Percentiles rank a stretch among this genome's conserved stretches.
These are phyloP conservation scores for Piloderma croceum DNA, from an alignment of 768 basidiomycete genomes.

Conservation along the genomic window DNA sequence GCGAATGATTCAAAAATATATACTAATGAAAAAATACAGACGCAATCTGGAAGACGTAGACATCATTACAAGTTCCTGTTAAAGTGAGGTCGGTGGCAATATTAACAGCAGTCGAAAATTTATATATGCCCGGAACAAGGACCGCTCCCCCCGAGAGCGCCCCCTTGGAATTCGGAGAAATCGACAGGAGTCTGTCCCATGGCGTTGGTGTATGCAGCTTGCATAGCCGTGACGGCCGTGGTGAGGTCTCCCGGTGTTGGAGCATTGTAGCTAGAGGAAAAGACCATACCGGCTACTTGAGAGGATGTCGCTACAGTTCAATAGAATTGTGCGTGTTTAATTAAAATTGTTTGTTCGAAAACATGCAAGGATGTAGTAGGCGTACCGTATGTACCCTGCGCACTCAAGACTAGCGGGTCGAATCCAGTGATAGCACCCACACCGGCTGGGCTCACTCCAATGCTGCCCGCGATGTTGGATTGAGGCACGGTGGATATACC, in stretches of 20 bases:
- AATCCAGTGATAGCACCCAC: conserved; percentile 19
- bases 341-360: neutral
- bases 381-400: conserved; percentile 10
- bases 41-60: conserved; percentile 1
- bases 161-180: conserved; percentile 14
- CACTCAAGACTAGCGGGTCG: conserved; percentile 12
- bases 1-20: too few species aligned
- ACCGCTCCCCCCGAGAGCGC: conserved; percentile 14
- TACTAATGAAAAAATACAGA: conserved; percentile 7
- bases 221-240: conserved; percentile 17
- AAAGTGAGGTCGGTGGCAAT: conserved; percentile 9
- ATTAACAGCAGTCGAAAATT: conserved; percentile 12
- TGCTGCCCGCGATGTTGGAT: conserved; percentile 11
- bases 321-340: neutral
- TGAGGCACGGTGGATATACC: conserved; percentile 13
- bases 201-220: conserved; percentile 19
- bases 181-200: conserved; percentile 9
- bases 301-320: conserved; percentile 9
- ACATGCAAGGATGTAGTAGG: neutral
- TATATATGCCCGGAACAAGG: conserved; percentile 18
- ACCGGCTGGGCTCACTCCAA: conserved; percentile 19
- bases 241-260: conserved; percentile 19
- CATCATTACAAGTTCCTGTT: conserved; percentile 8
- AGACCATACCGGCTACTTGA: conserved; percentile 19
- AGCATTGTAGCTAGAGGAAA: conserved; percentile 14